phyloP scores from a whole-genome alignment of 768 basidiomycete genomes.

The Lactarius hatsudake region DNA sequence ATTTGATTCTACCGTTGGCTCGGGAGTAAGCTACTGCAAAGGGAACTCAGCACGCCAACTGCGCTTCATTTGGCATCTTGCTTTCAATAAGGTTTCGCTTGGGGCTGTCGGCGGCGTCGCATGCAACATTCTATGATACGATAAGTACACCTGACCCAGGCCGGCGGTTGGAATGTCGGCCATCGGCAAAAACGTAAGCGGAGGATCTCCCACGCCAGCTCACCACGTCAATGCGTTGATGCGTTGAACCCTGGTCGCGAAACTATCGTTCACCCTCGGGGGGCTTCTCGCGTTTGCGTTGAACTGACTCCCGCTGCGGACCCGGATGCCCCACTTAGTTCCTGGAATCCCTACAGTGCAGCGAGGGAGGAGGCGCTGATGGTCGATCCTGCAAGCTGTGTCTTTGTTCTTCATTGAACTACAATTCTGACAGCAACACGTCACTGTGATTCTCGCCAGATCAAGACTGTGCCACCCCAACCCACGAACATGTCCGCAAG shows the following conservation, averaged over 20 bases:
- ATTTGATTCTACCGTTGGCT: not conserved
- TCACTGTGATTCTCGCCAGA: not conserved
- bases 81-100: not conserved
- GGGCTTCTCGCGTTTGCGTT: not conserved
- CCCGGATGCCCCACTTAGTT: not conserved
- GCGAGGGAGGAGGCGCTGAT: not conserved
- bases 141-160: not conserved
- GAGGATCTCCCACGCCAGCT: not conserved
- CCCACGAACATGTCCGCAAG: not conserved
- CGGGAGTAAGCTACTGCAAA: not conserved
- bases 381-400: not conserved
- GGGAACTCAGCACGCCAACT: not conserved
- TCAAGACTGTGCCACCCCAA: not conserved
- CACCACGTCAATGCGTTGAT: not conserved
- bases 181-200: not conserved
- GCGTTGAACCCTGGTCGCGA: not conserved
- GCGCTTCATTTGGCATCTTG: not conserved
- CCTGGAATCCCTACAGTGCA: not conserved
- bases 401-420: not conserved
- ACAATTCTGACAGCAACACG: not conserved
- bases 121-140: not conserved
- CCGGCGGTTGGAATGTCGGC: not conserved
- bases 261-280: not conserved
- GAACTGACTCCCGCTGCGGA: not conserved
- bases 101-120: not conserved